Conservation (phyloP, 2,329 filamentous ascomycete genomes). For the Hawksworthiomyces lignivorus region DNA sequence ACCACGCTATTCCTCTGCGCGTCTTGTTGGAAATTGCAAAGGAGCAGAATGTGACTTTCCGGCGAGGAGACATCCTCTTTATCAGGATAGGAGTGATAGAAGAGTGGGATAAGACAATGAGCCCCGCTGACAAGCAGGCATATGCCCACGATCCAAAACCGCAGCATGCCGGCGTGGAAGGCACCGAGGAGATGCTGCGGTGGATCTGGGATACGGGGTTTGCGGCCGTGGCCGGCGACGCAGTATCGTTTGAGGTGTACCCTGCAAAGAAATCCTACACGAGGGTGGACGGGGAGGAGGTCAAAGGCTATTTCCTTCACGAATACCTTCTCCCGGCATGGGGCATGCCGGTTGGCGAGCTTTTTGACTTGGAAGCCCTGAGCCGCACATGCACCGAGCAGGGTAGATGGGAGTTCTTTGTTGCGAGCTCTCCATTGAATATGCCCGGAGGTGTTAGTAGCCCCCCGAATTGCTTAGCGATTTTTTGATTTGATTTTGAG, state of each 20-base stretch:
- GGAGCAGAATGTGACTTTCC: constrained; percentile 35
- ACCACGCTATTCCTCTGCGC: constrained; percentile 26
- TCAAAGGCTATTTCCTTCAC: constrained; percentile 15
- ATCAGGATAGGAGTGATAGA: constrained; percentile 38
- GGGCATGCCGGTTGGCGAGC: constrained; percentile 12
- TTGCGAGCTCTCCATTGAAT: constrained; percentile 27
- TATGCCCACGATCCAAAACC: constrained; percentile 16
- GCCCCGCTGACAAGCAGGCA: constrained; percentile 20
- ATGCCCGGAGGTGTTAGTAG: constrained; percentile 12
- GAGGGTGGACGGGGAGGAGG: constrained; percentile 3
- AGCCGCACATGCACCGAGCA: constrained; percentile 30
- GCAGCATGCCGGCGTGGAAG: constrained; percentile 31
- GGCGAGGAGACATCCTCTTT: constrained; percentile 45
- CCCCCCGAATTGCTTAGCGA: constrained; percentile 14
- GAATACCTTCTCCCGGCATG: constrained; percentile 12
- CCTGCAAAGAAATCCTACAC: constrained; percentile 29
- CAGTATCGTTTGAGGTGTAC: constrained; percentile 22
- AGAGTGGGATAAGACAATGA: constrained; percentile 36
- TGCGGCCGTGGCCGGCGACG: constrained; percentile 36
- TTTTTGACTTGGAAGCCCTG: constrained; percentile 12
- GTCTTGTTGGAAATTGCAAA: constrained; percentile 29
- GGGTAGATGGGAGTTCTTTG: constrained; percentile 41
- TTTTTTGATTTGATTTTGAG: constrained; percentile 4
- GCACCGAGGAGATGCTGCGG: constrained; percentile 27
- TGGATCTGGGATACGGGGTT: constrained; percentile 42